These are phyloP conservation scores for Nemania sp. DNA, from an alignment of 2,329 filamentous ascomycete genomes.

Conservation along the genomic window DNA sequence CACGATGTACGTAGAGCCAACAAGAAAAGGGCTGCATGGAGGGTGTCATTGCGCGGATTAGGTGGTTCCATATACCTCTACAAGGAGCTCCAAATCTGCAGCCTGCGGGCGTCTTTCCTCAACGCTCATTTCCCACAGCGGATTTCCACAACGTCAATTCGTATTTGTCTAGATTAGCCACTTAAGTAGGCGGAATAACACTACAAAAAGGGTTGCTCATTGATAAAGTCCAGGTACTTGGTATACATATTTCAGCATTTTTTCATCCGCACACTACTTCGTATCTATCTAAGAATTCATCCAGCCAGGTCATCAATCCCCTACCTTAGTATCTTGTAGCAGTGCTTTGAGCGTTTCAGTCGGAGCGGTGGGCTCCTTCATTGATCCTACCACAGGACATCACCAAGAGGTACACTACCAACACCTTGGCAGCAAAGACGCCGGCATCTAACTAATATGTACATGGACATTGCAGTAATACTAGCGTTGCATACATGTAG, in stretches of 20 bases:
- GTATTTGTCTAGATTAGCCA: no score
- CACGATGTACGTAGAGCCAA: not conserved
- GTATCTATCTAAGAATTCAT: no score
- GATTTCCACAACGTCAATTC: no score
- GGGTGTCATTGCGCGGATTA: conserved; percentile 21
- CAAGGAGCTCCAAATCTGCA: not conserved
- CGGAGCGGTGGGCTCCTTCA: conserved; percentile 9
- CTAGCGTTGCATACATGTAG: not conserved
- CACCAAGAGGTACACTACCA: not conserved
- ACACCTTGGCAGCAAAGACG: no score
- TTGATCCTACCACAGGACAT: conserved; percentile 12
- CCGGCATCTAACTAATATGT: no score
- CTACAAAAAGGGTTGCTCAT: no score
- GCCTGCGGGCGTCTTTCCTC: not conserved
- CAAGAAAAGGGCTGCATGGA: conserved; percentile 19
- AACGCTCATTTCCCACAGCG: not conserved
- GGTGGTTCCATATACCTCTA: conserved; percentile 1
- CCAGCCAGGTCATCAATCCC: no score
- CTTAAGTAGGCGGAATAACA: no score
- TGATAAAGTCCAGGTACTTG: no score
- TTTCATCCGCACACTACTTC: no score
- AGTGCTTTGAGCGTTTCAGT: conserved; percentile 26
- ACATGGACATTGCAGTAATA: not conserved
- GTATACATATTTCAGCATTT: no score
- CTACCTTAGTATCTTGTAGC: not conserved